These are phyloP conservation scores for Daedalea quercina DNA, from an alignment of 768 basidiomycete genomes.

Conservation along the genomic window DNA sequence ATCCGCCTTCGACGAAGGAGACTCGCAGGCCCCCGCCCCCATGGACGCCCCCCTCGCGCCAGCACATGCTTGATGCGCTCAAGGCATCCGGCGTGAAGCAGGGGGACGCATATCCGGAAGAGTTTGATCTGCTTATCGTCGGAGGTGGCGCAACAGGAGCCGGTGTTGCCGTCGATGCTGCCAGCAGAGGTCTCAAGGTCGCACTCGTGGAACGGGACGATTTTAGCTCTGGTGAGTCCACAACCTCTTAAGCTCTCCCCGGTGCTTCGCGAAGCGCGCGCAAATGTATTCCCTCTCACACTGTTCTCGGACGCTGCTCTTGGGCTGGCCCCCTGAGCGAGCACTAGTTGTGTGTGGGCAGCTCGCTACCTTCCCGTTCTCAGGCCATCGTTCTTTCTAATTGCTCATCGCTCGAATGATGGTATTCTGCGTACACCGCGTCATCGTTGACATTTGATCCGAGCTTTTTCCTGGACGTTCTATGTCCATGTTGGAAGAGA, in stretches of 20 bases:
- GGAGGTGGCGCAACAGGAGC: conserved; percentile 96
- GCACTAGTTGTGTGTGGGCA: too few relatives aligned
- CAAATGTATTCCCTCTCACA: too few relatives aligned
- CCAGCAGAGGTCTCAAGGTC: conserved; percentile 84
- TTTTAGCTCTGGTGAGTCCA: conserved; percentile 66
- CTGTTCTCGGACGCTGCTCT: too few relatives aligned
- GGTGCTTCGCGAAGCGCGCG: too few relatives aligned
- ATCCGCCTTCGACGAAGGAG: conserved; percentile 55
- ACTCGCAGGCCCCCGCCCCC: conserved; percentile 67
- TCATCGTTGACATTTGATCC: too few relatives aligned
- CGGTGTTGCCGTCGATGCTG: conserved; percentile 95
- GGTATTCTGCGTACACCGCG: too few relatives aligned
- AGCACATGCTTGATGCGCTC: conserved; percentile 58
- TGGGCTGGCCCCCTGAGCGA: too few relatives aligned
- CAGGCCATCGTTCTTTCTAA: too few relatives aligned
- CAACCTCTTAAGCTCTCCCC: background rate
- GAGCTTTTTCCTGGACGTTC: too few relatives aligned
- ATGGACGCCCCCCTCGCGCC: conserved; percentile 71
- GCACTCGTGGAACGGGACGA: conserved; percentile 92
- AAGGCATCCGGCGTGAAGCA: conserved; percentile 31
- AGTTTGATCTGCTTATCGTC: conserved; percentile 78
- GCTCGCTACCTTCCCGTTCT: too few relatives aligned
- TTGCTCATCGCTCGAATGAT: too few relatives aligned
- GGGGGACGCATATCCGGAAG: conserved; percentile 33
- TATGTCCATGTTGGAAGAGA: too few relatives aligned